Evolutionary conservation across 2,329 filamentous ascomycete species (phyloP).

Genomic region (Claviceps sorghi): DNA sequence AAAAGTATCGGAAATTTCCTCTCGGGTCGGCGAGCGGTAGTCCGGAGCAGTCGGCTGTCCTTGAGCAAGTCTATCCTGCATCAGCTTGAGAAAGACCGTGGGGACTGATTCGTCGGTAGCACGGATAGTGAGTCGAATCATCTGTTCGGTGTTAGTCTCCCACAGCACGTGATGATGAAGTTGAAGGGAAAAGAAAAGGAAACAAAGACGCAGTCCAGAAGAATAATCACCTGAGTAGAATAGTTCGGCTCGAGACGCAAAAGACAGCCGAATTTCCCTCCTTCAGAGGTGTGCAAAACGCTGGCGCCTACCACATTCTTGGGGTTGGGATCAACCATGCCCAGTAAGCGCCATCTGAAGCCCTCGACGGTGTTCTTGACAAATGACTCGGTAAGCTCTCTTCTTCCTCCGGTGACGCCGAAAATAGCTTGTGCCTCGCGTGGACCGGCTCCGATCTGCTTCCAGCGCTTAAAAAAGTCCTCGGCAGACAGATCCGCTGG

Average conservation of each 20-base stretch:
- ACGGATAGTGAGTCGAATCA: slow-evolving; percentile 86
- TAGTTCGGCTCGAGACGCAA: slow-evolving; percentile 92
- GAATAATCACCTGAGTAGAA: slow-evolving; percentile 59
- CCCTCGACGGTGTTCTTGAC: slow-evolving; percentile 62
- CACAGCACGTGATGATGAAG: background rate
- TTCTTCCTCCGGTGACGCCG: slow-evolving; percentile 38
- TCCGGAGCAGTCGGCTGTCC: slow-evolving; percentile 31
- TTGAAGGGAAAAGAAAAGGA: background rate
- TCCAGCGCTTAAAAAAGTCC: slow-evolving; percentile 98
- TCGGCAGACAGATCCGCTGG: slow-evolving; percentile 71
- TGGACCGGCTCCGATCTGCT: slow-evolving; percentile 83
- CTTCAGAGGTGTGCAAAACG: slow-evolving; percentile 66
- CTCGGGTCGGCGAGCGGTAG: slow-evolving; percentile 24
- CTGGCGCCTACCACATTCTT: slow-evolving; percentile 91
- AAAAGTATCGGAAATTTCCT: slow-evolving; percentile 41
- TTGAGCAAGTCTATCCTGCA: slow-evolving; percentile 65
- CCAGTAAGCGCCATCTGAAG: slow-evolving; percentile 78
- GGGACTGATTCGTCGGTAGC: slow-evolving; percentile 88
- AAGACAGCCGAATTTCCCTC: slow-evolving; percentile 87
- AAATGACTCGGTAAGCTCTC: slow-evolving; percentile 55
- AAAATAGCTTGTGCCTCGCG: slow-evolving; percentile 85
- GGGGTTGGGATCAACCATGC: slow-evolving; percentile 75
- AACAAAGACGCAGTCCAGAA: background rate
- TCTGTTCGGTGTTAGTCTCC: slow-evolving; percentile 35
- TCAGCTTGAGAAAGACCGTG: slow-evolving; percentile 61